Percentiles rank a stretch among this genome's conserved stretches.
Conservation (phyloP, 148 eudicot species). For the Silene latifolia region DNA sequence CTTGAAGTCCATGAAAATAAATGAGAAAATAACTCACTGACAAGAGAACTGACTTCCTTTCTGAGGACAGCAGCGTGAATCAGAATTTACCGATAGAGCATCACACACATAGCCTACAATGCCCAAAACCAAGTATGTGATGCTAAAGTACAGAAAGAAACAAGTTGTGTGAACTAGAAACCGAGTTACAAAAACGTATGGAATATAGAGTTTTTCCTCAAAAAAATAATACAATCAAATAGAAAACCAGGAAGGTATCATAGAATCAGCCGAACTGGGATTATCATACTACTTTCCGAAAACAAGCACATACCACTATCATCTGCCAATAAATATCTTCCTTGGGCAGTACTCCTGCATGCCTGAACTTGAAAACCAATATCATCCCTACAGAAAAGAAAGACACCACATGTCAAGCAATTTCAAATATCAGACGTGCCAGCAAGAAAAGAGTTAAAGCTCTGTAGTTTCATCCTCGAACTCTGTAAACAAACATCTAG, state of each 20-base stretch:
- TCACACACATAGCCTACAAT: conserved; percentile 82
- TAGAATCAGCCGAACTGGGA: background rate
- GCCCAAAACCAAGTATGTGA: conserved; percentile 2
- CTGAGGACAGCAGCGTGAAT: conserved; percentile 74
- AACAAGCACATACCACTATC: conserved; percentile 57
- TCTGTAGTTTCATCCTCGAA: background rate
- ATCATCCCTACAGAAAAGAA: conserved; percentile 49
- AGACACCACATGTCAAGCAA: background rate
- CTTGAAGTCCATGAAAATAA: conserved; percentile 2
- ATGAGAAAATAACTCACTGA: conserved; percentile 70
- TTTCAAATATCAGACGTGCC: background rate
- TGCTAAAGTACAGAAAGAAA: conserved; percentile 4
- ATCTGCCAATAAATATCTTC: conserved; percentile 83
- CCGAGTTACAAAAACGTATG: background rate
- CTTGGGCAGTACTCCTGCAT: conserved; percentile 89
- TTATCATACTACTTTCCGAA: background rate
- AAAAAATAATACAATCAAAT: background rate
- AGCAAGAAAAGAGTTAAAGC: background rate
- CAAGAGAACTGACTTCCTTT: conserved; percentile 85
- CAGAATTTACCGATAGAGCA: conserved; percentile 74
- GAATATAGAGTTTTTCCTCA: too few relatives aligned
- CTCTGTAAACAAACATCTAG: conserved; percentile 5
- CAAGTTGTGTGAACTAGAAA: background rate
- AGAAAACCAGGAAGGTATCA: background rate
- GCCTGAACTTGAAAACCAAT: conserved; percentile 36